Percentiles rank a stretch among this genome's conserved stretches.
Evolutionary conservation across 257 asterid species (phyloP).

Genomic region (Paraleonurus japonicus): DNA sequence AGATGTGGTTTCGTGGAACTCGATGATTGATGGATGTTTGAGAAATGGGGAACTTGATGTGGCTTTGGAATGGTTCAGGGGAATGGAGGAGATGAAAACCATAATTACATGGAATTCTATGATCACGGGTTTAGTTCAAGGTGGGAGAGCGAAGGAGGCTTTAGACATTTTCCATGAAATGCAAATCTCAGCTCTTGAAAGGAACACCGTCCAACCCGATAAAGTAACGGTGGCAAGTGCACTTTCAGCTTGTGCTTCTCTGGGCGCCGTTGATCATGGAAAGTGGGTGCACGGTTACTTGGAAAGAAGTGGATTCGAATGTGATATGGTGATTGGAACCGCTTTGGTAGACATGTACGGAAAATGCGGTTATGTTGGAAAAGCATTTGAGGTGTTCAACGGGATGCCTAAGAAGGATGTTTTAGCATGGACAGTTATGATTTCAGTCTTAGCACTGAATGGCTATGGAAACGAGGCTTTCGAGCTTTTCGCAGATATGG

Average conservation of each 20-base stretch:
- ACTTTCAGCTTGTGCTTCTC: slow-evolving; percentile 78
- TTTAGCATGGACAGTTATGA: slow-evolving; percentile 78
- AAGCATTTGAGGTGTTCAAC: slow-evolving; percentile 54
- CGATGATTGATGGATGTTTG: slow-evolving; percentile 53
- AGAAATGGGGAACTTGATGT: slow-evolving; percentile 53
- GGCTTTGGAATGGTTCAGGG: slow-evolving; percentile 52
- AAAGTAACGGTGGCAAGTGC: slow-evolving; percentile 69
- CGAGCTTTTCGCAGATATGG: slow-evolving; percentile 59
- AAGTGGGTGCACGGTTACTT: slow-evolving; percentile 66
- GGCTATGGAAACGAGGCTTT: slow-evolving; percentile 59
- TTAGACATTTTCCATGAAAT: slow-evolving; percentile 58
- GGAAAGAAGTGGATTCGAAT: slow-evolving; percentile 49
- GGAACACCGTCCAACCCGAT: slow-evolving; percentile 49
- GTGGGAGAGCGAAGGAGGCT: slow-evolving; percentile 72
- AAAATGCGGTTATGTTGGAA: slow-evolving; percentile 60
- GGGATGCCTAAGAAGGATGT: slow-evolving; percentile 64
- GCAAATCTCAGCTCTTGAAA: slow-evolving; percentile 39
- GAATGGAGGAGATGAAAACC: slow-evolving; percentile 49
- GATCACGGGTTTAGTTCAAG: slow-evolving; percentile 75
- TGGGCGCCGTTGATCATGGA: slow-evolving; percentile 79
- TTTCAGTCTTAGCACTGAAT: slow-evolving; percentile 65
- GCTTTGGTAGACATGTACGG: slow-evolving; percentile 86
- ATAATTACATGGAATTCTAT: slow-evolving; percentile 81
- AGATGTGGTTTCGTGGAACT: slow-evolving; percentile 84
- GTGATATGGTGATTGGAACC: slow-evolving; percentile 77